Evolutionary conservation across 306 rosid genomes (phyloP).

Genomic region (Psophocarpus tetragonolobus): DNA sequence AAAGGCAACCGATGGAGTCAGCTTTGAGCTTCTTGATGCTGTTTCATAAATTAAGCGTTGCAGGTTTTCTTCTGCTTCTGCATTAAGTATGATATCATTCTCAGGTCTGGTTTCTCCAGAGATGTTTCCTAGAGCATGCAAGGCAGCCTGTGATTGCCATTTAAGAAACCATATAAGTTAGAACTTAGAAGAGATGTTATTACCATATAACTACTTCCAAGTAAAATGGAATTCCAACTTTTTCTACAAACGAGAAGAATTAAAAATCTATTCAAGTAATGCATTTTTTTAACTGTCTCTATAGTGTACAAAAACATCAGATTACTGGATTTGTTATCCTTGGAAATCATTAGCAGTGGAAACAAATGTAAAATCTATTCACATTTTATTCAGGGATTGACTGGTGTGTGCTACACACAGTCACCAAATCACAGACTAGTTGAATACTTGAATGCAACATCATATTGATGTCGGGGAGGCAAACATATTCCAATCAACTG

Average conservation of each 20-base stretch:
- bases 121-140: constrained; percentile 87
- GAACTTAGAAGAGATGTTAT: constrained; percentile 5
- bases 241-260: background rate
- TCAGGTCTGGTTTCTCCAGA: constrained; percentile 72
- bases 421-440: background rate
- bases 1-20: constrained; percentile 73
- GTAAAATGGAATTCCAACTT: background rate
- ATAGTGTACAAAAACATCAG: background rate
- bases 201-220: background rate
- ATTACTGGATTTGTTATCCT: background rate
- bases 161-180: constrained; percentile 14
- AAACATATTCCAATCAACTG: background rate
- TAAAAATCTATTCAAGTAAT: background rate
- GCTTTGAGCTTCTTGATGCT: constrained; percentile 71
- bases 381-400: background rate
- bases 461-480: background rate
- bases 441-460: background rate
- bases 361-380: background rate
- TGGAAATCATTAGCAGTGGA: background rate
- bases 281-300: background rate
- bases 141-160: constrained; percentile 66
- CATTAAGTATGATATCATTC: constrained; percentile 51
- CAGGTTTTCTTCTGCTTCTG: constrained; percentile 76
- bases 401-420: background rate
- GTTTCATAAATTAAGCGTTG: constrained; percentile 61